Evolutionary conservation across 148 eudicot species (phyloP).

Genomic region (Rhododendron ovatum): DNA sequence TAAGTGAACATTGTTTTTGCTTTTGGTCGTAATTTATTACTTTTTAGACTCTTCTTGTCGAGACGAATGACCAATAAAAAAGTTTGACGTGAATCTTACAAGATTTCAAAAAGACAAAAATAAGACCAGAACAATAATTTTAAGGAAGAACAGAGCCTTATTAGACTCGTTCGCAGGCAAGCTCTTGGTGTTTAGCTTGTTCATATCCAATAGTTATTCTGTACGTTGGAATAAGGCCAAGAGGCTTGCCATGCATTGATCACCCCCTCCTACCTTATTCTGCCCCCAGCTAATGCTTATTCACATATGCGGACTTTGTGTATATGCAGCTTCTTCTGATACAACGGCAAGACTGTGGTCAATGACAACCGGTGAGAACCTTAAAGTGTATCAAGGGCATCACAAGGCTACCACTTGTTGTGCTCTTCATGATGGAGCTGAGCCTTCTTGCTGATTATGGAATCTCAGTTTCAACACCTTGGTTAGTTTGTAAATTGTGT

Average conservation of each 20-base stretch:
- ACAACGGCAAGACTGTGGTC: slow-evolving; percentile 84
- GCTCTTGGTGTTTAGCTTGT: background rate
- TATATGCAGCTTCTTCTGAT: slow-evolving; percentile 83
- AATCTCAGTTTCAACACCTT: background rate
- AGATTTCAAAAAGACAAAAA: no score
- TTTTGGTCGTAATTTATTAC: no score
- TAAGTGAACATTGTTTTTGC: no score
- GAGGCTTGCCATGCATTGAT: background rate
- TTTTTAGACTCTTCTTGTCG: background rate
- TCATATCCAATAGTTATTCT: background rate
- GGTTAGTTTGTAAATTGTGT: background rate
- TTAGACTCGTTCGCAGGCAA: background rate
- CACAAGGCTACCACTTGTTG: slow-evolving; percentile 92
- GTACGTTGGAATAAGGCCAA: background rate
- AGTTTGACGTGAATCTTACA: background rate
- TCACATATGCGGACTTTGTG: background rate
- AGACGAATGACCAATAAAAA: background rate
- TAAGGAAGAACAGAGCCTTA: background rate
- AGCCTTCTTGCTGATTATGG: slow-evolving; percentile 42
- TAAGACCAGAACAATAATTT: background rate
- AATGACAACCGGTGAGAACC: slow-evolving; percentile 63
- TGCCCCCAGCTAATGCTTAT: background rate
- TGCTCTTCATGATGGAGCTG: slow-evolving; percentile 96
- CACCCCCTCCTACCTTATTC: background rate
- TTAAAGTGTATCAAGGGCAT: slow-evolving; percentile 84